These are phyloP conservation scores for Arabidopsis arenosa DNA, from an alignment of 345 rosid species.

Conservation along the genomic window DNA sequence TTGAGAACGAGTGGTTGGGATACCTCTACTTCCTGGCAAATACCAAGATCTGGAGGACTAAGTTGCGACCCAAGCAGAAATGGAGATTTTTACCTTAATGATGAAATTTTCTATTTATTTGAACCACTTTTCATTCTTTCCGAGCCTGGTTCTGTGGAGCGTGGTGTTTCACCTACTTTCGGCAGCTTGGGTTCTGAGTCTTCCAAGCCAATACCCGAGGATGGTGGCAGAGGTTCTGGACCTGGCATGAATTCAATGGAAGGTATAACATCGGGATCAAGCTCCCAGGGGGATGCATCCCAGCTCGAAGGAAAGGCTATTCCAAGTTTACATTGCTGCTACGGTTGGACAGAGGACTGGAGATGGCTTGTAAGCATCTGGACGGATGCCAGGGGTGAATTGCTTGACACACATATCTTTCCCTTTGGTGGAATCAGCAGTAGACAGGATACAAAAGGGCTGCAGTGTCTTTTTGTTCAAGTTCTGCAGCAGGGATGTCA, in stretches of 20 bases:
- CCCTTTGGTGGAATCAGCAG: conserved; percentile 99
- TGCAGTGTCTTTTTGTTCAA: conserved; percentile 96
- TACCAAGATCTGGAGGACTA: conserved; percentile 77
- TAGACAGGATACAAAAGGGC: conserved; percentile 98
- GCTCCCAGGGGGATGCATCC: conserved; percentile 73
- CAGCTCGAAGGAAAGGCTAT: conserved; percentile 73
- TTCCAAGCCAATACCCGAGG: conserved; percentile 65
- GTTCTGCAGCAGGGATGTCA: conserved; percentile 99
- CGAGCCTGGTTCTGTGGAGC: conserved; percentile 91
- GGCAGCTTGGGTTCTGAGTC: conserved; percentile 64
- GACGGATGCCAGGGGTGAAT: conserved; percentile 99
- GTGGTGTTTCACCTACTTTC: conserved; percentile 69
- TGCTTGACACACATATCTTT: conserved; percentile 93
- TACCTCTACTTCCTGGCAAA: conserved; percentile 86
- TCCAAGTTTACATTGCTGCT: conserved; percentile 96
- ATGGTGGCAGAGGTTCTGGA: conserved; percentile 67
- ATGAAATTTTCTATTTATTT: conserved; percentile 77
- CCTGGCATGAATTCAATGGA: conserved; percentile 60
- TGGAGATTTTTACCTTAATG: conserved; percentile 68
- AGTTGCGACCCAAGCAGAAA: conserved; percentile 79
- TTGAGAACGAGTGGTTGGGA: conserved; percentile 85
- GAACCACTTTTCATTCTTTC: conserved; percentile 98
- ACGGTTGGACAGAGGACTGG: conserved; percentile 99
- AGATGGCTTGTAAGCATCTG: conserved; percentile 98
- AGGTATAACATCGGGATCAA: conserved; percentile 64